Conservation (phyloP, 2,329 filamentous ascomycete genomes). For the Aspergillus tanneri region DNA sequence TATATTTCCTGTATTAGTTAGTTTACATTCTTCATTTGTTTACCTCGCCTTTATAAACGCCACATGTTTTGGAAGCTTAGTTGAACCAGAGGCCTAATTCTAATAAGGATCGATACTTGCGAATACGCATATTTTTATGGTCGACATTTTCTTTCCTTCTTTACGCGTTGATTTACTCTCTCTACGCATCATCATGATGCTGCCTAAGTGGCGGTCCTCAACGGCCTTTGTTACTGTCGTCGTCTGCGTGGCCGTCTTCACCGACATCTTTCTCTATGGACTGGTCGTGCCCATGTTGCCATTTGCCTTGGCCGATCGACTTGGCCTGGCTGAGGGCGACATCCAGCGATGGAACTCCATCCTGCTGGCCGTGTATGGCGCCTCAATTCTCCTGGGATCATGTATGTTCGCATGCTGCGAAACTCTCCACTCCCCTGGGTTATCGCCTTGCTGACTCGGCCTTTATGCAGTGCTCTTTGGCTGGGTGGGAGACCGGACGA, state of each 20-base stretch:
- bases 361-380: conserved; percentile 20
- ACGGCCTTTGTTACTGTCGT: conserved; percentile 10
- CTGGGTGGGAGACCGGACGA: conserved; percentile 7
- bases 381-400: conserved; percentile 2
- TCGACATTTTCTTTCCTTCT: no score
- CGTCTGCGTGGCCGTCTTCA: conserved; percentile 13
- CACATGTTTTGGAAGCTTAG: no score
- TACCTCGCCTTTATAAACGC: no score
- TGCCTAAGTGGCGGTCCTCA: conserved; percentile 7
- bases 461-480: conserved; percentile 11
- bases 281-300: conserved; percentile 23
- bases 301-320: conserved; percentile 16
- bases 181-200: neutral
- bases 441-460: neutral
- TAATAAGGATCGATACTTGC: no score
- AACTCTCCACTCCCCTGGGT: neutral
- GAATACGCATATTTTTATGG: no score
- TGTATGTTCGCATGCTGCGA: neutral
- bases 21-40: no score
- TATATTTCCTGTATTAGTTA: no score
- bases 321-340: conserved; percentile 7
- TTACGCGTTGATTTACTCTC: no score
- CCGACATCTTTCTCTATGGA: conserved; percentile 23
- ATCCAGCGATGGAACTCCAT: conserved; percentile 22
- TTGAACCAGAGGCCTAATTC: no score